Base-by-base conservation (phyloP, 345 rosid genomes). In the Citrus australasica region DNA sequence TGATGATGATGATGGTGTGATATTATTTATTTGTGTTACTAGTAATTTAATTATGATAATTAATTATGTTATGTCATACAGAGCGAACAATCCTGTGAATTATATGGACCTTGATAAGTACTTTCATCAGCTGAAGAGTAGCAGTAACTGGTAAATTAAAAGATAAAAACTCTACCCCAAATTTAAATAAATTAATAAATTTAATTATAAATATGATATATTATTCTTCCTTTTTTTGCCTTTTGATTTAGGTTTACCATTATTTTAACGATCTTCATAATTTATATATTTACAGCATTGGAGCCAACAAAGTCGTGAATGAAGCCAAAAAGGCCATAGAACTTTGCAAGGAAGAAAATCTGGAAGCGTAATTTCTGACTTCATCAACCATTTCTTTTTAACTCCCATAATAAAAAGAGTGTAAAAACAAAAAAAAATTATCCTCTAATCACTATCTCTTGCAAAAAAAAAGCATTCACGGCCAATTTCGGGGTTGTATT, bases 41-140 rank as follows among this genome's bases (percentile, higher is more conserved):
- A 19, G 21, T 53, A 53, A 53, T 53, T 14, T 17, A 19, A 4
- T 51, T 16, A 51, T 51, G 56, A 51, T 51, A 51, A 13, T 51
- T 51, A 17, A 13, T 16, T 53, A 53, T 53, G 51, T 4, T 46
- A 46, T 46, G 51, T 53, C 5, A 5, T 14, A 53, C 6, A 85
- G 88, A 56, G 64, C 75, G 1, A 66, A 61, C 25, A 3, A 22
- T 14, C 80, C 85, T 38, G 27, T 72, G 17, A 73, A 86, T 28
- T 63, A 58, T 32, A 10, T 17, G 17, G 33, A 40, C 11, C 2
- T 83, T 6, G 79, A 81, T 25, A 80, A 1, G 75, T 35, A 67
- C 25, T 74, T 86, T 59, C 77, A 75, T 77, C 53, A 76, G 27
- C 40, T 88, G 42, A 80, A 78, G 64, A 79, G 82, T 0, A 79